Conservation (phyloP, 805 yeast species). For the Candida sakaeoensis region DNA sequence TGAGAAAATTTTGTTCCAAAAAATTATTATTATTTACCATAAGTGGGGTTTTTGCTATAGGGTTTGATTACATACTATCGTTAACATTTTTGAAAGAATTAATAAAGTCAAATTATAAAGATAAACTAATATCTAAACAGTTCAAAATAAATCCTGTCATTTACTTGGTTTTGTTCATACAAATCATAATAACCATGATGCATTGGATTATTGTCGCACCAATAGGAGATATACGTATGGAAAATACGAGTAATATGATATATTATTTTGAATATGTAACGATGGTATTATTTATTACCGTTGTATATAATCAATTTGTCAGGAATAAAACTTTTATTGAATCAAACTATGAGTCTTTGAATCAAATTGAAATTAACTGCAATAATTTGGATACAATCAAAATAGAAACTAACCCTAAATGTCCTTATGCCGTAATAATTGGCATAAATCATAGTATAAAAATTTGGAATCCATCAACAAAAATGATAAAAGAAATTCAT, state of each 20-base stretch:
- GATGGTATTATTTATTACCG: constrained; percentile 47
- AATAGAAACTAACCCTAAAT: constrained; percentile 52
- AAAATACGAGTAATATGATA: constrained; percentile 41
- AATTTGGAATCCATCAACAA: constrained; percentile 65
- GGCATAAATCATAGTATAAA: constrained; percentile 71
- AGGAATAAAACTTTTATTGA: background rate
- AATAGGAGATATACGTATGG: constrained; percentile 6
- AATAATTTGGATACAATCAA: constrained; percentile 63
- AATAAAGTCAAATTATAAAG: background rate
- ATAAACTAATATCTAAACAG: background rate
- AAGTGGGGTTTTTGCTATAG: background rate
- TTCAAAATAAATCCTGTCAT: background rate
- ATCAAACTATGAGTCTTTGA: constrained; percentile 16
- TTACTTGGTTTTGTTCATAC: background rate
- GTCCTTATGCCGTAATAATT: constrained; percentile 63
- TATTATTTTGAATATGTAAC: constrained; percentile 56
- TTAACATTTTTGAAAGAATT: constrained; percentile 2
- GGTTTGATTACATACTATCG: background rate
- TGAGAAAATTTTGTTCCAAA: background rate
- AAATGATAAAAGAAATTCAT: constrained; percentile 18
- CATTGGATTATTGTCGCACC: constrained; percentile 22
- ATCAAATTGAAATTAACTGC: constrained; percentile 35
- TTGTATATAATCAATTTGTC: constrained; percentile 25
- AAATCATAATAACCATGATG: constrained; percentile 10
- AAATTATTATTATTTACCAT: background rate